These are phyloP conservation scores for Colletotrichum viniferum DNA, from an alignment of 2,329 filamentous ascomycete genomes.

Conservation along the genomic window DNA sequence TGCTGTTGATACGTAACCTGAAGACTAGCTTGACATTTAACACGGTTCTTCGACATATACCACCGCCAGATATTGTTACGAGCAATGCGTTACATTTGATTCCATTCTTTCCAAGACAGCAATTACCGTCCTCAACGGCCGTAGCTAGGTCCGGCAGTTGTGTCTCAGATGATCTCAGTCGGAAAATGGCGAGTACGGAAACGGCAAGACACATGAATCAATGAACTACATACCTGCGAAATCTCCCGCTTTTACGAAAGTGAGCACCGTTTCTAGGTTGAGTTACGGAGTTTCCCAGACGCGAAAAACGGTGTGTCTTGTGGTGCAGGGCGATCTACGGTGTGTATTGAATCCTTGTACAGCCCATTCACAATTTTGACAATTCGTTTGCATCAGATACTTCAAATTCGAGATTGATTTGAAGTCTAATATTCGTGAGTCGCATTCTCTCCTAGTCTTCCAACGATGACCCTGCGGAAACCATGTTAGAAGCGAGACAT, in stretches of 20 bases:
- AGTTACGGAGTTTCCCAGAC: background rate
- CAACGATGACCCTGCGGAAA: background rate
- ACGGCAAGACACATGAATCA: background rate
- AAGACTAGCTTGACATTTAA: background rate
- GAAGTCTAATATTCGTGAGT: background rate
- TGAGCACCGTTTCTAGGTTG: background rate
- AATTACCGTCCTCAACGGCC: background rate
- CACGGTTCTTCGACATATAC: accelerated
- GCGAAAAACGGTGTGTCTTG: background rate
- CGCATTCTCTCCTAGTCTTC: background rate
- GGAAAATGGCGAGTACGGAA: background rate
- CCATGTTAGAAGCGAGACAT: background rate
- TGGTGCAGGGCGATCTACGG: too few species aligned
- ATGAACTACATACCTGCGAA: background rate
- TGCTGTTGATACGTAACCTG: background rate
- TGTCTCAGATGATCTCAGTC: background rate
- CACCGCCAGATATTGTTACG: accelerated
- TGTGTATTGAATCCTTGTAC: background rate
- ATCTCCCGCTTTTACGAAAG: background rate
- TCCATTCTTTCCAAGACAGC: background rate
- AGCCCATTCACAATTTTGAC: background rate
- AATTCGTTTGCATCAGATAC: background rate
- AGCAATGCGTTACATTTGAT: background rate
- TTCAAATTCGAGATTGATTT: background rate
- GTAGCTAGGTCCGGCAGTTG: background rate